Evolutionary conservation across 495 filamentous ascomycete species (phyloP).

Genomic region (Sordaria brevicollis): DNA sequence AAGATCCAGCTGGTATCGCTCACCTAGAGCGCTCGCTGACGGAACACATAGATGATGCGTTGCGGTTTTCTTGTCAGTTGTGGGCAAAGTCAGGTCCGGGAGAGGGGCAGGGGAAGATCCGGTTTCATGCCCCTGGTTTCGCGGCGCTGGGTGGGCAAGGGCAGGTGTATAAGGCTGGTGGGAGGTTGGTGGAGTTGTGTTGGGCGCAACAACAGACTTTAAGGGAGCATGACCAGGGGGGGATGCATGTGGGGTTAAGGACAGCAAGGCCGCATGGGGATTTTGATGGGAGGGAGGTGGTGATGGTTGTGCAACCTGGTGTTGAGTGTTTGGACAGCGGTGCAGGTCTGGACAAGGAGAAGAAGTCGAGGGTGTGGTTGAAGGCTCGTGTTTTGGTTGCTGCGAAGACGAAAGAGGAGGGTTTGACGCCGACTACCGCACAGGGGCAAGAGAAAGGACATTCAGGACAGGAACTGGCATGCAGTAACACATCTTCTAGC

Average conservation of each 20-base stretch:
- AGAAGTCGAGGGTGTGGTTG: background rate
- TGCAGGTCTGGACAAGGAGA: background rate
- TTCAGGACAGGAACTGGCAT: too few relatives aligned
- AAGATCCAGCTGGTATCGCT: conserved; percentile 10
- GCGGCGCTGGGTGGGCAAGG: background rate
- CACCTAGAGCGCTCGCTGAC: conserved; percentile 3
- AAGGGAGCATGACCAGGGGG: background rate
- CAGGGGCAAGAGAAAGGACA: too few relatives aligned
- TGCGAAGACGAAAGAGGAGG: too few relatives aligned
- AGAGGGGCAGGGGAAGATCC: too few relatives aligned
- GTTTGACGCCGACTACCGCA: too few relatives aligned
- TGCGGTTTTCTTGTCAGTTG: conserved; percentile 5
- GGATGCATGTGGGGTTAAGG: background rate
- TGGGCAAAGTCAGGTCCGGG: conserved; percentile 2
- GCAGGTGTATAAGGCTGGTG: background rate
- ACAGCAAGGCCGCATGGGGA: background rate
- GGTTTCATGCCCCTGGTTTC: background rate
- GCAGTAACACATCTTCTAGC: too few relatives aligned
- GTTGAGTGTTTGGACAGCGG: background rate
- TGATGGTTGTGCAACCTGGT: conserved; percentile 1
- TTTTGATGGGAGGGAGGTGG: background rate
- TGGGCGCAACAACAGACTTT: background rate
- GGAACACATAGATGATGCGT: conserved; percentile 8
- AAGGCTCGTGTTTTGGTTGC: conserved; percentile 1
- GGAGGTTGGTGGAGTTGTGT: background rate